phyloP scores from a whole-genome alignment of 257 asterid species.

The Ballota nigra region DNA sequence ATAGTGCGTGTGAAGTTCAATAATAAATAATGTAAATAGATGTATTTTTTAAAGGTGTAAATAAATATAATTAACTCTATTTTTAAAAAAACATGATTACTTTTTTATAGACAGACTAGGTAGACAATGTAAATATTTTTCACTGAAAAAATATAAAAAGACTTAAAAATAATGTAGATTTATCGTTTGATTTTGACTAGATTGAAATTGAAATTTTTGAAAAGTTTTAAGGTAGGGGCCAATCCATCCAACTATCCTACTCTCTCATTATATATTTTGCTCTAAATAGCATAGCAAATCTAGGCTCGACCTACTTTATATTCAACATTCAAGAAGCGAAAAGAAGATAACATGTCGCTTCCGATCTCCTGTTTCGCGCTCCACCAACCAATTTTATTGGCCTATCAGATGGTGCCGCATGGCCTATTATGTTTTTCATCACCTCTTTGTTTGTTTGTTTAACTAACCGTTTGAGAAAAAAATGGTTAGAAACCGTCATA shows the following conservation, averaged over 20 bases:
- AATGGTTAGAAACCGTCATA: too few species aligned
- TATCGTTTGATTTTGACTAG: background rate
- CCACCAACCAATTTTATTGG: background rate
- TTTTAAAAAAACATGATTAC: too few species aligned
- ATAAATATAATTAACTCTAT: too few species aligned
- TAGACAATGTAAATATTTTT: too few species aligned
- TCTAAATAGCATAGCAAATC: slow-evolving; percentile 1
- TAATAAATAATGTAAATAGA: too few species aligned
- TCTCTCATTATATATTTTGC: background rate
- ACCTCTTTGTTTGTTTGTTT: background rate
- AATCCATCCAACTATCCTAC: background rate
- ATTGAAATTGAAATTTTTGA: background rate
- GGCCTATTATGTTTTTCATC: background rate
- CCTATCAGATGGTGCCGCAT: background rate
- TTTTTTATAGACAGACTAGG: too few species aligned
- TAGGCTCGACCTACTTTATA: background rate
- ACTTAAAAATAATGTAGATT: background rate
- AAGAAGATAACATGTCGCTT: background rate
- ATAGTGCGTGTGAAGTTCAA: too few species aligned
- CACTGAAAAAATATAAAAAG: too few species aligned
- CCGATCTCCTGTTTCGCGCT: slow-evolving; percentile 16
- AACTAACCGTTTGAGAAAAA: background rate
- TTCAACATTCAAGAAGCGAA: background rate
- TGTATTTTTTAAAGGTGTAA: too few species aligned
- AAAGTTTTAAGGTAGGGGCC: slow-evolving; percentile 17